Evolutionary conservation across 345 rosid species (phyloP), one percentile per base, ranked within the genome.

Genomic region (Tarenaya hassleriana): DNA sequence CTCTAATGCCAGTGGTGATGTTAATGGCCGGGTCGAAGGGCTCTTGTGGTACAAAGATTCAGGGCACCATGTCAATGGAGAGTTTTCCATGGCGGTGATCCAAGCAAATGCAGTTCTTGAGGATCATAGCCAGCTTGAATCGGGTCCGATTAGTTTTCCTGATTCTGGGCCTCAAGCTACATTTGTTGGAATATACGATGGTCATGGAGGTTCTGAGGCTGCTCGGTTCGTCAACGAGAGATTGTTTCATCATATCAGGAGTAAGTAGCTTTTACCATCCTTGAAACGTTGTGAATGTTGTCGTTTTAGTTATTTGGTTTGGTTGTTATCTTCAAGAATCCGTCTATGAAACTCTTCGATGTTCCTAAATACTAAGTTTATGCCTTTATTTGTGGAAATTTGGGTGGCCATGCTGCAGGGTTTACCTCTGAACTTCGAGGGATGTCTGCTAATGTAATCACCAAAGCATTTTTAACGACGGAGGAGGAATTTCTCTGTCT

Each of bases 161-260:
- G 86, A 88, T 19, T 67, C 84, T 7, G 94, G 97, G 18, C 95
- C 95, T 52, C 81, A 77, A 4, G 99, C 88, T 19, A 88, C 95
- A 55, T 94, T 88, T 74, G 91, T 94, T 34, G 99, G 99, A 67
- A 70, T 94, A 47, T 94, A 88, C n/a, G 97, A 94, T 62, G 99
- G 95, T 27, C 99, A 88, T 77, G 99, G 99, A 65, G 97, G 99
- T 60, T 88, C 99, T 6, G 99, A 94, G 73, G 79, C 99, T 42
- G 84, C 99, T 29, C 72, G 64, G 19, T 92, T 85, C 60, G 85
- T 88, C 2, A 88, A 86, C 56, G 77, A 94, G 5, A 80, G 58
- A 46, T 82, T 88, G 15, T 94, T 83, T 21, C 49, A 58, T 35
- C 70, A 94, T 51, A 62, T 94, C 58, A 83, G 75, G 75, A 78